These are phyloP conservation scores for Malassezia slooffiae DNA, from an alignment of 1,284 basidiomycete genomes.

Conservation along the genomic window DNA sequence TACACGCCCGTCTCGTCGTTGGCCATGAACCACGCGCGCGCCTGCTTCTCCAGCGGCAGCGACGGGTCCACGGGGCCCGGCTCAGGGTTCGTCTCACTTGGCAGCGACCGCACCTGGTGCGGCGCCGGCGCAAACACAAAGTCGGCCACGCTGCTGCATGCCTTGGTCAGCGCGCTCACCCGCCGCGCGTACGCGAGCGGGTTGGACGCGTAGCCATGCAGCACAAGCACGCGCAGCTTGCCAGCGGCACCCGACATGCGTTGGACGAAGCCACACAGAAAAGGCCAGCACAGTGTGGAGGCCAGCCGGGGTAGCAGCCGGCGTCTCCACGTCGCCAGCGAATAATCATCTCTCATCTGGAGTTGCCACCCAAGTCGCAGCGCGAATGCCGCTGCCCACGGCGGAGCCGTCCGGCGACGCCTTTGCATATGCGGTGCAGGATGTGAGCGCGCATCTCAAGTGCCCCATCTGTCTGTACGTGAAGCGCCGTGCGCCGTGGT, in stretches of 20 bases:
- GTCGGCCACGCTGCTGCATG: constrained; percentile 33
- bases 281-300: too few relatives aligned
- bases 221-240: constrained; percentile 34
- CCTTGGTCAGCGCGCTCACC: constrained; percentile 35
- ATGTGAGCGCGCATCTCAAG: background rate
- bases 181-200: constrained; percentile 29
- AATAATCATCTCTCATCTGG: too few relatives aligned
- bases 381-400: too few relatives aligned
- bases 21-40: constrained; percentile 41
- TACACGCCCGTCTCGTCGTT: constrained; percentile 30
- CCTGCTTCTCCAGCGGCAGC: constrained; percentile 41
- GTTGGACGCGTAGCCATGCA: constrained; percentile 44
- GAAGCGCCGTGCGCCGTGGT: too few relatives aligned
- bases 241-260: too few relatives aligned
- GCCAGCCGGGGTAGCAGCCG: too few relatives aligned
- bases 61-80: constrained; percentile 27
- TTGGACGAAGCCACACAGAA: too few relatives aligned
- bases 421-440: background rate
- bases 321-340: too few relatives aligned
- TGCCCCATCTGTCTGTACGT: constrained; percentile 6
- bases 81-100: constrained; percentile 10
- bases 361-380: too few relatives aligned
- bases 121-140: constrained; percentile 41
- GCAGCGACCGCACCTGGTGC: constrained; percentile 25
- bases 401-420: background rate